Base-by-base conservation (phyloP, 495 filamentous ascomycete genomes). In the Immersiella caudata region DNA sequence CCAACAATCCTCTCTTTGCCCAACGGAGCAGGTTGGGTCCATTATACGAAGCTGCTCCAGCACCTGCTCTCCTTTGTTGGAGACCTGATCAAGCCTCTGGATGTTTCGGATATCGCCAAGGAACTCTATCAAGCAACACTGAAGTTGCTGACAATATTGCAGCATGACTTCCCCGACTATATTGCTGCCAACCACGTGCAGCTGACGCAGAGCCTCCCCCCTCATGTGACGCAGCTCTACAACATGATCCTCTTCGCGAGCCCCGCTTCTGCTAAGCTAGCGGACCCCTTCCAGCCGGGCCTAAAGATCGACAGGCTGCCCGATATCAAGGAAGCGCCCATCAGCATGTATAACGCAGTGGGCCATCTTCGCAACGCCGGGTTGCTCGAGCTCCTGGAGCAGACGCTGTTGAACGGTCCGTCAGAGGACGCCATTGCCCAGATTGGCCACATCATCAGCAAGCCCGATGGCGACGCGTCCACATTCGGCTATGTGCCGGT, bases 81-180 rank as follows among this genome's bases (percentile, higher is more conserved):
- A 22, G 88, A 92, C 66, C 86, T 94, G 35, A 81, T 97, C 63
- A 95, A 96, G 79, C 84, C 89, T 1, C 78, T 87, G 21, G 87
- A 86, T 49, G 84, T 93, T n/a, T 79, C 89, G 1, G 81, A 86
- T 36, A 82, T 92, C 36, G 86, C 88, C 29, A 94, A 92, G 77
- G 90, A 93, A 58, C 85, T 95, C 55, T 98, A 97, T 76, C 89
- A 91, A 70, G 93, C 89, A 2, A 86, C 91, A 8, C 82, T 97
- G 26, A 91, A 95, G 70, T 85, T 96, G 64, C 78, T 98, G 67
- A 80, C 95, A 21, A 85, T 97, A 40, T 81, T 99, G 57, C 90
- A 96, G 65, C 95, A 98, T 69, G 95, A 99, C 75, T 97, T 92
- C 78, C 92, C 93, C 0, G 93, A 96, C 64, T 98, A 97, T 76